Base-by-base conservation (phyloP, 2,329 filamentous ascomycete species). In the Cercospora zeina region DNA sequence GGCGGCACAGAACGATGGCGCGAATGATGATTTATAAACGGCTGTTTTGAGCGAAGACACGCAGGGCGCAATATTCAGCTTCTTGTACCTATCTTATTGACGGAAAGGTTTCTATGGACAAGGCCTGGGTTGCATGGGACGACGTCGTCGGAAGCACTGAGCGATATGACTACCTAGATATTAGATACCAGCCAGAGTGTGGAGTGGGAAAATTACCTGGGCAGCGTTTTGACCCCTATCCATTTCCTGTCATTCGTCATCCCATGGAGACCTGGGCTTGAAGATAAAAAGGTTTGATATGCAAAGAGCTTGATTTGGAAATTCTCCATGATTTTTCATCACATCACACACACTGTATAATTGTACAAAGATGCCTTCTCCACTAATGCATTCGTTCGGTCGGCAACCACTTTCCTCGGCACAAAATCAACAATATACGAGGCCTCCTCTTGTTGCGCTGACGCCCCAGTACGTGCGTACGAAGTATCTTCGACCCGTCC, bases 1-100 rank as follows among this genome's bases (percentile, higher is more conserved):
- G 69, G 83, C 86, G 71, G 81, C 85, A 21, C 80, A 81, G 68
- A 65, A 65, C n/a, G 69, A 73, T 61, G 71, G 69, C 8, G 62
- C 69, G 31, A 63, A 65, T 53, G 70, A 71, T 54, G 49, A 54
- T 11, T 36, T 60, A 27, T 54, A 30, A 53, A 36, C 39, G 19
- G 39, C 39, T 45, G 19, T 19, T 45, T 45, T 45, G 39, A 45
- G 19, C 1, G 16, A 8, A 45, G 21, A 16, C 16, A 45, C 10
- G 39, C 19, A 21, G 3, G 16, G 39, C 19, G 39, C 39, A 45
- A 11, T 24, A 21, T 45, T 45, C 10, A 45, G 19, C 39, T 45
- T 45, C 39, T 45, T 45, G 39, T 45, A 45, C 39, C 39, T 45
- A 45, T 14, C 39, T 45, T 45, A 45, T 45, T 45, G 39, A 45